A percentile compares a stretch with the other conserved stretches of the same genome.
Evolutionary conservation across 257 asterid species (phyloP).

Genomic region (Rubia yunnanensis): DNA sequence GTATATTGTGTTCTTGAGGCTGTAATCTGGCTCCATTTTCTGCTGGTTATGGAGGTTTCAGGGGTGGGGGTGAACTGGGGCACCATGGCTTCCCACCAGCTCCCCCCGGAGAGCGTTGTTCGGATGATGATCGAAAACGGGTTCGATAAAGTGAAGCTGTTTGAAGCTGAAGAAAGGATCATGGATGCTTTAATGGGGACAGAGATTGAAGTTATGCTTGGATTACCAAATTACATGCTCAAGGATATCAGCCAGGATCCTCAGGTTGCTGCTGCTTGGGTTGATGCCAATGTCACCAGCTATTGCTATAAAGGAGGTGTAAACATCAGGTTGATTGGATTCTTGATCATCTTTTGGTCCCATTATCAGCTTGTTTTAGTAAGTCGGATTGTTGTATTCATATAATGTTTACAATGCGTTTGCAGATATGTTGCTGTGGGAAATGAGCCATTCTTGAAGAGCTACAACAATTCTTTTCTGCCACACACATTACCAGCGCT

Average conservation of each 20-base stretch:
- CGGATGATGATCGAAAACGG: slow-evolving; percentile 68
- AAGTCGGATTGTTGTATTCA: too few relatives aligned
- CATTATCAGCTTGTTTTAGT: neutral
- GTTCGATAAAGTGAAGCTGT: slow-evolving; percentile 67
- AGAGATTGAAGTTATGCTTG: slow-evolving; percentile 69
- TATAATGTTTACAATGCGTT: neutral
- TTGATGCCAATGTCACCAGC: slow-evolving; percentile 64
- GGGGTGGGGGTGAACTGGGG: slow-evolving; percentile 93
- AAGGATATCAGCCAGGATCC: slow-evolving; percentile 56
- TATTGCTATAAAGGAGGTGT: slow-evolving; percentile 59
- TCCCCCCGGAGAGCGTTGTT: slow-evolving; percentile 53
- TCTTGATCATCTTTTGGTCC: neutral
- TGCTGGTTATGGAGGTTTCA: slow-evolving; percentile 8
- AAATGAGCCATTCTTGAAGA: slow-evolving; percentile 76
- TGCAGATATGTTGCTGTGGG: slow-evolving; percentile 91
- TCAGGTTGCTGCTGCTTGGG: slow-evolving; percentile 65
- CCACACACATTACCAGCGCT: slow-evolving; percentile 66
- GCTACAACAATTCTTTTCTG: slow-evolving; percentile 58
- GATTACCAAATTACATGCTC: slow-evolving; percentile 78
- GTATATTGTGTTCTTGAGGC: too few relatives aligned
- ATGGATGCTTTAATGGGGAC: slow-evolving; percentile 56
- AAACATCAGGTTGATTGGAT: slow-evolving; percentile 47
- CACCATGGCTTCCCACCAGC: slow-evolving; percentile 61
- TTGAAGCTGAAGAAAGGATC: slow-evolving; percentile 67
- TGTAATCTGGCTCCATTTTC: slow-evolving; percentile 8